Evolutionary conservation across 2,329 filamentous ascomycete genomes (phyloP), one percentile per base, ranked within the genome.

Genomic region (Colletotrichum sp.): DNA sequence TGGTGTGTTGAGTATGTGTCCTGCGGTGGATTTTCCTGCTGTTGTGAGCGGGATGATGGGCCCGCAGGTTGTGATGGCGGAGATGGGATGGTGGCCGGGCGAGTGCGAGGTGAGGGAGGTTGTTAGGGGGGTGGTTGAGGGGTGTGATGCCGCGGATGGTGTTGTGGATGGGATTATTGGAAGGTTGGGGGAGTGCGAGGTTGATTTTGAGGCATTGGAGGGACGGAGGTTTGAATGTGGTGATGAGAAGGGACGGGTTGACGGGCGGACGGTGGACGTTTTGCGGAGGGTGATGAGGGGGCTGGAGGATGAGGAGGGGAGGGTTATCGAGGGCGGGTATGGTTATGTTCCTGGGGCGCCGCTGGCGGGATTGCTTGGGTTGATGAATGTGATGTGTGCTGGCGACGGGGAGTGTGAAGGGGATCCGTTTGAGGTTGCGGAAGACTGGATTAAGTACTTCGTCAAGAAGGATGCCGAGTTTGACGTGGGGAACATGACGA

Each of bases 1-100:
- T 69, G 90, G 90, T n/a, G 86, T 92, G 21, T 81, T 92, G 4
- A 90, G 89, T 6, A 88, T 89, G 4, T 80, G 81, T 26, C 84
- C 85, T 5, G 89, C 89, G 15, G 78, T 84, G 6, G 81, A 83
- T 69, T 63, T 71, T 10, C 57, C 72, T 16, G 60, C 30, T 1
- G 44, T 63, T 30, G 49, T 60, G 34, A 16, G 52, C 3, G 24
- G 55, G 21, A 10, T 65, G 28, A 64, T 64, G 63, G 2, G 32
- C 1, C 36, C 59, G 69, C 71, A 75, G 62, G 32, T 71, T 26
- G 52, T 68, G 8, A 68, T 74, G 60, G 8, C 15, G 16, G 30
- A 26, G 26, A 60, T 13, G 21, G 44, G 68, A 4, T 49, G 59
- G 18, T 75, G 59, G 32, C 75, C 75, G 6, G 24, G 34, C 7